phyloP scores from a whole-genome alignment of 2,329 filamentous ascomycete genomes.

The Ophiostoma novo-ulmi region DNA sequence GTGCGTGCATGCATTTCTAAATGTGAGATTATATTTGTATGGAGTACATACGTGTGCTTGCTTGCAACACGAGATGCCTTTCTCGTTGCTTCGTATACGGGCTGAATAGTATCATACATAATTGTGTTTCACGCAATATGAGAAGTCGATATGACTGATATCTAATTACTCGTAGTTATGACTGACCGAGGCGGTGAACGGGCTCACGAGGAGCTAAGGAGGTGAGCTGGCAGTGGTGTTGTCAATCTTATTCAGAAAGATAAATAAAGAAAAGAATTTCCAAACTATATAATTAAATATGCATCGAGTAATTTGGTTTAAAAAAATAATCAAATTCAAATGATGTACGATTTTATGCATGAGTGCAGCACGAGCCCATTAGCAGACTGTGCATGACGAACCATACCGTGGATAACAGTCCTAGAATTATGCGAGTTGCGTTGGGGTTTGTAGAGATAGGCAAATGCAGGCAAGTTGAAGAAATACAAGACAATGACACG shows the following conservation, averaged over 20 bases:
- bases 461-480: not conserved
- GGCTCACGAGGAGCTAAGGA: not conserved
- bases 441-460: not conserved
- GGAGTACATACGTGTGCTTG: not conserved
- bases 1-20: not conserved
- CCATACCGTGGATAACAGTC: constrained; percentile 11
- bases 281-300: not conserved
- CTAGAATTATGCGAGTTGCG: not conserved
- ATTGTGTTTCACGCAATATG: not conserved
- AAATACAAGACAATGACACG: not conserved
- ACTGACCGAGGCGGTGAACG: constrained; percentile 1
- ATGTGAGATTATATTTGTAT: not conserved
- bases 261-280: no score
- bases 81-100: not conserved
- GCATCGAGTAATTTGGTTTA: not conserved
- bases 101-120: no score
- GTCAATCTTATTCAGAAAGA: not conserved
- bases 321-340: not conserved
- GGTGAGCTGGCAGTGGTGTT: not conserved
- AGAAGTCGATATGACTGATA: constrained; percentile 2
- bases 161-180: constrained; percentile 3
- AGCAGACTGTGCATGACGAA: constrained; percentile 15
- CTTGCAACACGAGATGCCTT: not conserved
- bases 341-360: constrained; percentile 14
- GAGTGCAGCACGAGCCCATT: constrained; percentile 14